Percentiles rank a stretch among this genome's conserved stretches.
phyloP scores from a whole-genome alignment of 1,139 yeast species.

The Saccharomyces hybrid region DNA sequence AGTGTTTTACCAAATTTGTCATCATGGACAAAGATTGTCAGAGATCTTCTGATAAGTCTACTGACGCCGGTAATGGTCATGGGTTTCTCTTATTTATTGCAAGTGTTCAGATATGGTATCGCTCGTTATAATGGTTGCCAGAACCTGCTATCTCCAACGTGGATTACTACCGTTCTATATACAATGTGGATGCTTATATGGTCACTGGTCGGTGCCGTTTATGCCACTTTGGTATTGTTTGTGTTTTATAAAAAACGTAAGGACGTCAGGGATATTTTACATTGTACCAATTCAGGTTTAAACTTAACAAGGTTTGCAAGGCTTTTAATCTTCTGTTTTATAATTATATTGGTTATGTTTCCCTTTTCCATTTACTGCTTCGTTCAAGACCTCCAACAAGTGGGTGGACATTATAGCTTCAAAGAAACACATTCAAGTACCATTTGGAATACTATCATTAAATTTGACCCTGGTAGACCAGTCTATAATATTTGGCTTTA shows the following conservation, averaged over 20 bases:
- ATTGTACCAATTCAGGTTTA: conserved; percentile 72
- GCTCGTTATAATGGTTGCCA: conserved; percentile 61
- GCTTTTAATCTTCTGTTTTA: conserved; percentile 54
- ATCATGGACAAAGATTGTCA: conserved; percentile 39
- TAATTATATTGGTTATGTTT: conserved; percentile 55
- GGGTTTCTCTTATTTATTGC: conserved; percentile 51
- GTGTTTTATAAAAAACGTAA: conserved; percentile 51
- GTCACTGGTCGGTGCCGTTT: conserved; percentile 48
- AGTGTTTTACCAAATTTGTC: conserved; percentile 37
- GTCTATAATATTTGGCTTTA: conserved; percentile 42
- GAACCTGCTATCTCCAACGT: conserved; percentile 38
- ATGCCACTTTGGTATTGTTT: conserved; percentile 48
- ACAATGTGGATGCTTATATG: conserved; percentile 66
- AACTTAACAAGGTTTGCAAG: conserved; percentile 58
- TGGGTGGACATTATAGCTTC: conserved; percentile 36
- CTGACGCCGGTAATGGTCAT: conserved; percentile 56
- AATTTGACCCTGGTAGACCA: conserved; percentile 32
- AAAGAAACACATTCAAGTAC: conserved; percentile 36
- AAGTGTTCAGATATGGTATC: conserved; percentile 50
- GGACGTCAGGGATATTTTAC: conserved; percentile 65
- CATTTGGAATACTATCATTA: conserved; percentile 41
- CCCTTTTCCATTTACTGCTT: conserved; percentile 56
- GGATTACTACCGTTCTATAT: conserved; percentile 45
- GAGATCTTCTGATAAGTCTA: conserved; percentile 55
- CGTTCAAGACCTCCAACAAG: conserved; percentile 34